Base-by-base conservation (phyloP, 176 grass and related monocot genomes). In the Aegilops longissima region DNA sequence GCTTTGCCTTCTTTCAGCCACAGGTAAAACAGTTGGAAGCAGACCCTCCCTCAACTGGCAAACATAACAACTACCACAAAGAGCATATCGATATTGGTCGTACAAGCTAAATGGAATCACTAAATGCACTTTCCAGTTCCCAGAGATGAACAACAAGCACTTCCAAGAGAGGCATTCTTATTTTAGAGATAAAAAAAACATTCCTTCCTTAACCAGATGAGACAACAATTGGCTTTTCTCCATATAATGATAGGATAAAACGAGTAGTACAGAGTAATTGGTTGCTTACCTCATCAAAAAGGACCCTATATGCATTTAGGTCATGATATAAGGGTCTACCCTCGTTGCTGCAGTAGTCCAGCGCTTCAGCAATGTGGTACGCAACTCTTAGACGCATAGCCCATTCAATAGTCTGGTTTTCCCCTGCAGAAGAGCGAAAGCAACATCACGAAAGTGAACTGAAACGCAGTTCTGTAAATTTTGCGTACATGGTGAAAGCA, bases 321-420 rank as follows among this genome's bases (percentile, higher is more conserved):
- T 99, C 97, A 85, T 99, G 97, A 83, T 99, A 99, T 78, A 99
- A 58, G 70, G 92, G 92, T 21, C 92, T 86, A 40, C 89, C 94
- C 63, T 99, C 83, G 8, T 77, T 90, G 52, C 90, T 89, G 76
- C 94, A 94, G 61, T 94, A 97, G 40, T 99, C 94, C 77, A 96
- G 86, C 39, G 90, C 97, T 87, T 97, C 94, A 61, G 97, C 94
- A 70, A 99, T 99, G 68, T 94, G 94, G 58, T 88, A 89, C 36
- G 94, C 89, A 83, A 99, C 97, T 88, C 94, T 94, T 47, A 99
- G 78, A 24, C 97, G 97, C 97, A 99, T 99, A 75, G 97, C 94
- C 97, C 97, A 99, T 86, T 99, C 97, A 77, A 99, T 91, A 73
- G 97, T 93, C 89, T 99, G 97, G 59, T 93, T 97, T 92, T 99